Conservation (phyloP, 1,284 basidiomycete species). For the Ceratobasidium sp. region DNA sequence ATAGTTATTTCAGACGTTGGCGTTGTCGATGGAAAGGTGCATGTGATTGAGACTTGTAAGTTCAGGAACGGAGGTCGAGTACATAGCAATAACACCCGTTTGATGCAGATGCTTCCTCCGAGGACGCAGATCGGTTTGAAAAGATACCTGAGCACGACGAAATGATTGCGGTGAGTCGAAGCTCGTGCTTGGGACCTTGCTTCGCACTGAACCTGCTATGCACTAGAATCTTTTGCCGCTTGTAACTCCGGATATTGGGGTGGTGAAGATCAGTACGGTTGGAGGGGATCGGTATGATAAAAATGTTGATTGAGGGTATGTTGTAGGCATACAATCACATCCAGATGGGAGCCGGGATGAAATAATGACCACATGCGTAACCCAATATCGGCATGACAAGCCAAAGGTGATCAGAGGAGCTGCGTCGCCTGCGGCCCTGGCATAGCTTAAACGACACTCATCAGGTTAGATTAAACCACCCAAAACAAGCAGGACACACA, state of each 20-base stretch:
- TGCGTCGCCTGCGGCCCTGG: too few relatives aligned
- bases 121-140: conserved; percentile 35
- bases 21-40: conserved; percentile 35
- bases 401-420: too few relatives aligned
- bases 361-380: too few relatives aligned
- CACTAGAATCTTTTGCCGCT: conserved; percentile 28
- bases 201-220: not conserved
- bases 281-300: conserved; percentile 15
- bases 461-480: too few relatives aligned
- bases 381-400: too few relatives aligned
- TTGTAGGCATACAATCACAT: too few relatives aligned
- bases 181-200: not conserved
- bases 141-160: conserved; percentile 33
- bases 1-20: conserved; percentile 17
- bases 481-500: not conserved
- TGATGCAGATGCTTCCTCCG: conserved; percentile 17
- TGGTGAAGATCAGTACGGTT: conserved; percentile 26
- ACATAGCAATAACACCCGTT: not conserved
- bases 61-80: not conserved
- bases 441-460: too few relatives aligned
- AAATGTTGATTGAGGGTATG: not conserved
- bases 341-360: too few relatives aligned
- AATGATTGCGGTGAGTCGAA: conserved; percentile 32
- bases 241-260: conserved; percentile 27
- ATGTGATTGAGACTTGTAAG: conserved; percentile 42